A percentile compares a stretch with the other conserved stretches of the same genome.
Conservation (phyloP, 1,284 basidiomycete species). For the Anthracocystis setariae region DNA sequence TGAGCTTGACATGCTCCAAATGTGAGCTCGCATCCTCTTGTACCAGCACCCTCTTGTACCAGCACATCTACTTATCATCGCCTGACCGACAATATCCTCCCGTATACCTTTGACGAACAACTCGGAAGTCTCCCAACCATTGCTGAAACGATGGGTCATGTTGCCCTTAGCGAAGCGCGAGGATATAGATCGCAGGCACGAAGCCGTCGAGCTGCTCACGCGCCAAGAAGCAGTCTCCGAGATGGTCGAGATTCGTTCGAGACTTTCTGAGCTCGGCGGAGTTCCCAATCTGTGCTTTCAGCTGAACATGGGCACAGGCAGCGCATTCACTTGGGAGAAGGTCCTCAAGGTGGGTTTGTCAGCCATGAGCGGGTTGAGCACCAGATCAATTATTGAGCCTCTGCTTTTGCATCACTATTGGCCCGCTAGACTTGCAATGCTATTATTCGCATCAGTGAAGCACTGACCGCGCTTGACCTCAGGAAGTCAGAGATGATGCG, state of each 20-base stretch:
- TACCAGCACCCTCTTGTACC: too few species aligned
- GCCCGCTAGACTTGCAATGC: conserved; percentile 48
- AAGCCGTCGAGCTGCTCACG: conserved; percentile 38
- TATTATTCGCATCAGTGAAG: conserved; percentile 16
- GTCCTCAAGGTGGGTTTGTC: conserved; percentile 20
- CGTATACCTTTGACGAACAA: too few species aligned
- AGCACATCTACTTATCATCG: too few species aligned
- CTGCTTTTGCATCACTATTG: conserved; percentile 2
- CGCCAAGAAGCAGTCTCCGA: conserved; percentile 23
- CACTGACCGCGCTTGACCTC: conserved; percentile 21
- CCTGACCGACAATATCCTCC: too few species aligned
- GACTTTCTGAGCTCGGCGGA: conserved; percentile 23
- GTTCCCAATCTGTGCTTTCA: conserved; percentile 24
- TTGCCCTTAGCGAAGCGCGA: conserved; percentile 22
- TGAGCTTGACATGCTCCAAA: conserved; percentile 33
- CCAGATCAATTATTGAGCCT: too few species aligned
- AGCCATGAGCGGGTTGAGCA: too few species aligned
- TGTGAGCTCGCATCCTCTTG: conserved; percentile 7
- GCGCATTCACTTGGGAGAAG: conserved; percentile 18
- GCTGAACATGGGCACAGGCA: conserved; percentile 35
- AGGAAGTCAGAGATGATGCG: conserved; percentile 17
- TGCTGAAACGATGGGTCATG: conserved; percentile 43
- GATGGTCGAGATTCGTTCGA: conserved; percentile 14
- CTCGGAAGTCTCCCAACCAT: conserved; percentile 33
- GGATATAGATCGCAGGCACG: conserved; percentile 29